These are phyloP conservation scores for Apiotrichum siamense DNA, from an alignment of 1,284 basidiomycete genomes.

Conservation along the genomic window DNA sequence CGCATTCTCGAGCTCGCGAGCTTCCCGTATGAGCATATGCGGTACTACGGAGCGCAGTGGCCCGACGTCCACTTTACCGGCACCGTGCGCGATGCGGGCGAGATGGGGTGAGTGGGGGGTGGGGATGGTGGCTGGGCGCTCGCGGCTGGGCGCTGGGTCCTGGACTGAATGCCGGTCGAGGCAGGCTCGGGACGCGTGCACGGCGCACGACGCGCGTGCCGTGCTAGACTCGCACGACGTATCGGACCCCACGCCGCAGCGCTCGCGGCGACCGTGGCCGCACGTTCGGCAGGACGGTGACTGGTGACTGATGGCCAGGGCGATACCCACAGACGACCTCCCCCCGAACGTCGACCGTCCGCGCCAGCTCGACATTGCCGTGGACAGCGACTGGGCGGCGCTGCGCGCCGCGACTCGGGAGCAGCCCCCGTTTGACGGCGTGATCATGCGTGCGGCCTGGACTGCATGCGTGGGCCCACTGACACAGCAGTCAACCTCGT, in stretches of 20 bases:
- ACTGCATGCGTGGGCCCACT: not conserved
- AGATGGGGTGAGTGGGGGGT: constrained; percentile 20
- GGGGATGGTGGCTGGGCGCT: no score
- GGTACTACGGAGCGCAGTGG: constrained; percentile 21
- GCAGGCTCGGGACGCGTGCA: no score
- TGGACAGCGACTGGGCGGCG: constrained; percentile 17
- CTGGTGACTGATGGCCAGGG: not conserved
- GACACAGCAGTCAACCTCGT: constrained; percentile 33
- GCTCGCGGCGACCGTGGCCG: no score
- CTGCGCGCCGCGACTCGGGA: not conserved
- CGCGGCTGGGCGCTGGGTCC: not conserved
- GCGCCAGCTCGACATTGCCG: constrained; percentile 17
- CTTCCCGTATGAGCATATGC: constrained; percentile 31
- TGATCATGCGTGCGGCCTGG: constrained; percentile 22
- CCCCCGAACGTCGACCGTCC: constrained; percentile 17
- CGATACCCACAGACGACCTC: not conserved
- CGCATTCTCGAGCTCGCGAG: constrained; percentile 32
- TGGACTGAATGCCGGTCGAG: no score
- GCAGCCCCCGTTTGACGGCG: constrained; percentile 19
- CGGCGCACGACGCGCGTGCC: no score
- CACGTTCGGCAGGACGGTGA: no score
- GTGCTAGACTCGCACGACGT: not conserved
- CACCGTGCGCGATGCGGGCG: constrained; percentile 21
- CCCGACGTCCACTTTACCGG: constrained; percentile 26
- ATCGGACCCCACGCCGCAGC: not conserved